Evolutionary conservation across 2,329 filamentous ascomycete species (phyloP).

Genomic region (Hirsutella rhossiliensis): DNA sequence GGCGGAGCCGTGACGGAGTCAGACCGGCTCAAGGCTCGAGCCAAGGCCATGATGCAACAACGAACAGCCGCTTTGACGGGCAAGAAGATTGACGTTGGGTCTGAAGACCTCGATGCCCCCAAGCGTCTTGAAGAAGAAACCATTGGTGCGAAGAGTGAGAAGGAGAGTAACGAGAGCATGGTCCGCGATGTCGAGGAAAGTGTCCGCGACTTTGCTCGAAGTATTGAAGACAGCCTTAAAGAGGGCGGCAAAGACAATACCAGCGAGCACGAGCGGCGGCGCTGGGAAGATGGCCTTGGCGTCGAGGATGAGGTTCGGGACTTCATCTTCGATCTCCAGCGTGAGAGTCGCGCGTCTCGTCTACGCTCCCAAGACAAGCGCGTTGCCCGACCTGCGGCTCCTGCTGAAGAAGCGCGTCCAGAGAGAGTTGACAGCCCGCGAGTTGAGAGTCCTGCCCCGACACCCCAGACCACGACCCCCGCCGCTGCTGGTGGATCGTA

Average conservation of each 20-base stretch:
- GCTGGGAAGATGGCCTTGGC: conserved; percentile 92
- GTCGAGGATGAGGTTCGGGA: conserved; percentile 96
- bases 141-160: conserved; percentile 67
- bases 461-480: conserved; percentile 36
- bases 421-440: conserved; percentile 28
- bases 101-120: conserved; percentile 67
- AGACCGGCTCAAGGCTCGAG: conserved; percentile 86
- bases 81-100: conserved; percentile 55
- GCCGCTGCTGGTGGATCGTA: conserved; percentile 53
- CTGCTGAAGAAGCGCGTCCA: conserved; percentile 30
- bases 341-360: conserved; percentile 66
- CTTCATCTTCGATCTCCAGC: conserved; percentile 93
- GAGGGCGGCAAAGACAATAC: conserved; percentile 64
- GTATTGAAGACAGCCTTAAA: conserved; percentile 79
- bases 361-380: conserved; percentile 49
- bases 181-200: conserved; percentile 94
- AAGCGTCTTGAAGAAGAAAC: conserved; percentile 84
- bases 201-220: conserved; percentile 73
- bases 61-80: conserved; percentile 86
- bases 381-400: conserved; percentile 26
- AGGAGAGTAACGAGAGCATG: conserved; percentile 93
- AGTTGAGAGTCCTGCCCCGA: conserved; percentile 39
- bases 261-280: conserved; percentile 78
- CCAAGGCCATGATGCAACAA: conserved; percentile 98
- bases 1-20: conserved; percentile 85